Evolutionary conservation across 805 yeast genomes (phyloP).

Genomic region (Candida coleopterorum): DNA sequence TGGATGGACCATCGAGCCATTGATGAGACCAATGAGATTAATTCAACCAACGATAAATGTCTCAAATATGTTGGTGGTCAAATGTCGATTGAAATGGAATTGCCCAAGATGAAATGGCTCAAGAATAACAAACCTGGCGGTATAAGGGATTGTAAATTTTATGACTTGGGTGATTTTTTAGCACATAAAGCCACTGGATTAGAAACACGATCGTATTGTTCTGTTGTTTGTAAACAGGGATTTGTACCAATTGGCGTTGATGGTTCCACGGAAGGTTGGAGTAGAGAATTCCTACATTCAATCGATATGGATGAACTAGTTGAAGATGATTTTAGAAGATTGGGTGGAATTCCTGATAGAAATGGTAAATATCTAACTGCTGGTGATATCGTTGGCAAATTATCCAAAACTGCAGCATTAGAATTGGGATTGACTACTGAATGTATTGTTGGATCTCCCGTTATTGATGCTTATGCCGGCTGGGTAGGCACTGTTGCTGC

Average conservation of each 20-base stretch:
- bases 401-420: constrained; percentile 62
- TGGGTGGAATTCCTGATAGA: constrained; percentile 79
- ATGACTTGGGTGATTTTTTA: constrained; percentile 87
- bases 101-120: constrained; percentile 96
- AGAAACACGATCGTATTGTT: constrained; percentile 84
- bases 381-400: constrained; percentile 82
- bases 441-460: constrained; percentile 90
- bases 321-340: constrained; percentile 66
- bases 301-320: constrained; percentile 75
- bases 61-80: constrained; percentile 93
- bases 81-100: constrained; percentile 98
- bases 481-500: constrained; percentile 99
- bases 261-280: constrained; percentile 85
- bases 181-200: constrained; percentile 88
- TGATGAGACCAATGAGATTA: constrained; percentile 73
- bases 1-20: constrained; percentile 99
- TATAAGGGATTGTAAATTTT: constrained; percentile 66
- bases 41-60: constrained; percentile 72
- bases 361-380: constrained; percentile 78
- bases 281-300: constrained; percentile 62
- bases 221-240: constrained; percentile 94
- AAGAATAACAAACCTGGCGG: constrained; percentile 73
- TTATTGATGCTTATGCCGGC: constrained; percentile 97
- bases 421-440: constrained; percentile 77
- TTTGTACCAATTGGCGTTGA: constrained; percentile 91